Evolutionary conservation across 306 rosid genomes (phyloP).

Genomic region (Cicer judaicum): DNA sequence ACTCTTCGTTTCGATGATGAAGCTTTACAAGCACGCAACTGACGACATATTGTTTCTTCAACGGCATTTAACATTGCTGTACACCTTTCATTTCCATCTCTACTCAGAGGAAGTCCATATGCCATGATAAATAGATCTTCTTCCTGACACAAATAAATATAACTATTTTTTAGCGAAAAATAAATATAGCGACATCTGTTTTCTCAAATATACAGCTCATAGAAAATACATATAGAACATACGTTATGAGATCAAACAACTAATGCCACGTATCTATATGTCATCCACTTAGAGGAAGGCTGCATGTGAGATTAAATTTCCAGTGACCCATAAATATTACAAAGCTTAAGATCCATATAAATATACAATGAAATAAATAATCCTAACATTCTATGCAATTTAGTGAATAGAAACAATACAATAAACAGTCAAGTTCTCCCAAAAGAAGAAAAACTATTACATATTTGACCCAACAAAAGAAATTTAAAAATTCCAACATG

Average conservation of each 20-base stretch:
- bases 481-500: background rate
- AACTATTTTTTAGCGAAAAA: constrained; percentile 36
- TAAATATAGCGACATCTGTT: constrained; percentile 12
- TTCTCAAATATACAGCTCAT: constrained; percentile 19
- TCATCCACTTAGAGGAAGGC: constrained; percentile 35
- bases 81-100: constrained; percentile 89
- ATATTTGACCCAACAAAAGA: constrained; percentile 27
- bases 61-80: constrained; percentile 83
- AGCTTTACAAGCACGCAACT: constrained; percentile 89
- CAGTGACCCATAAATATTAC: constrained; percentile 7
- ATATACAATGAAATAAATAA: constrained; percentile 30
- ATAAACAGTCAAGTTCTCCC: constrained; percentile 14
- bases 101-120: constrained; percentile 89
- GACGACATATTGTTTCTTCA: constrained; percentile 90
- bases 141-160: constrained; percentile 69
- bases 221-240: constrained; percentile 17
- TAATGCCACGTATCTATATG: constrained; percentile 6
- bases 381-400: constrained; percentile 36
- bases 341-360: constrained; percentile 28
- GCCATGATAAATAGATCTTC: constrained; percentile 92
- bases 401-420: background rate
- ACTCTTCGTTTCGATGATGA: constrained; percentile 67
- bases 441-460: constrained; percentile 24
- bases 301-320: constrained; percentile 2
- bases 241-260: constrained; percentile 30